A percentile compares a stretch with the other conserved stretches of the same genome.
Evolutionary conservation across 106 monocot species (phyloP).

Genomic region (Dendrobium catenatum): DNA sequence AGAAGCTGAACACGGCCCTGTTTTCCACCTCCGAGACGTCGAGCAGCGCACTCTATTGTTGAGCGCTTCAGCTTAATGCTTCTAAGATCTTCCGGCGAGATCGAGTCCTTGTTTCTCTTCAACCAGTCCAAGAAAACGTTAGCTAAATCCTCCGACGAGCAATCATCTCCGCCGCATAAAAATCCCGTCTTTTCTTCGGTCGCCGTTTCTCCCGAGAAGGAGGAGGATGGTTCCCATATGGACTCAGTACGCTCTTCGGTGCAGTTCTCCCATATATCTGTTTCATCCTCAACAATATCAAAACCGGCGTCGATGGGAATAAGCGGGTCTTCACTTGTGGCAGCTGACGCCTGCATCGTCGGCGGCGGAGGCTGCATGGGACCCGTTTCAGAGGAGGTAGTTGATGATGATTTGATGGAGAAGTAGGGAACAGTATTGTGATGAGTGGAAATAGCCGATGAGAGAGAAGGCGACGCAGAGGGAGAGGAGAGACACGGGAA

Average conservation of each 20-base stretch:
- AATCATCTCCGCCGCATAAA: neutral
- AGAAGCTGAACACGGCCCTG: slow-evolving; percentile 66
- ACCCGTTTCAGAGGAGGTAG: slow-evolving; percentile 18
- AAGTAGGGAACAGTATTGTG: neutral
- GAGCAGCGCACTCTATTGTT: slow-evolving; percentile 70
- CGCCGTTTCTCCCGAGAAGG: slow-evolving; percentile 19
- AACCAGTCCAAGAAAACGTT: slow-evolving; percentile 84
- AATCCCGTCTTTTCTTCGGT: neutral
- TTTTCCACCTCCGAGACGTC: slow-evolving; percentile 57
- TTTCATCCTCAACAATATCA: slow-evolving; percentile 1
- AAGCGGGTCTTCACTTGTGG: neutral
- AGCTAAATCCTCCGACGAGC: slow-evolving; percentile 36
- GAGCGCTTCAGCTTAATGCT: slow-evolving; percentile 64
- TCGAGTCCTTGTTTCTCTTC: slow-evolving; percentile 64
- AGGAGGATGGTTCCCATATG: slow-evolving; percentile 37
- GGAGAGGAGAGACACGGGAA: slow-evolving; percentile 67
- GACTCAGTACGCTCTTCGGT: slow-evolving; percentile 11
- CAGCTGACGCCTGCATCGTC: neutral
- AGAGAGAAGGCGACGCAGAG: slow-evolving; percentile 18
- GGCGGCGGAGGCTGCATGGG: slow-evolving; percentile 6
- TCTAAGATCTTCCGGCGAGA: slow-evolving; percentile 73
- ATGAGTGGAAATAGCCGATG: slow-evolving; percentile 12
- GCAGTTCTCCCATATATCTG: neutral
- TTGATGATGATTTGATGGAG: slow-evolving; percentile 24
- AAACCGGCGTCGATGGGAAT: neutral